Conservation (phyloP, 176 grass and related monocot genomes). For the Triticum turgidum region DNA sequence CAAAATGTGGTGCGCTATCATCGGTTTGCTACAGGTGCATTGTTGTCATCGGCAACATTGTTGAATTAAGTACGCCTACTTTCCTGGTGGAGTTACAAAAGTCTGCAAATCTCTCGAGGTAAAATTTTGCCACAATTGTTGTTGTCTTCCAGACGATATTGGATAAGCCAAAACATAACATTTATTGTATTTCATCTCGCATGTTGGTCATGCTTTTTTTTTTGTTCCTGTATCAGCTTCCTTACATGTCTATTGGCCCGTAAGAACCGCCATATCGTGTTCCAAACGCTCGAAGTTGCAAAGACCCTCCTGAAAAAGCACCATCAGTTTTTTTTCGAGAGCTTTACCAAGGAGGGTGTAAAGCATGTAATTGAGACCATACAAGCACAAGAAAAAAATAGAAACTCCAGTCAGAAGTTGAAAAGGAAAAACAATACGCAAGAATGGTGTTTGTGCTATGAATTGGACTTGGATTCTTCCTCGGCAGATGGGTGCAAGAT, state of each 20-base stretch:
- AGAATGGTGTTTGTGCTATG: conserved; percentile 48
- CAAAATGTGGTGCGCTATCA: conserved; percentile 43
- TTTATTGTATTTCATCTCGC: conserved; percentile 9
- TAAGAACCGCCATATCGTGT: conserved; percentile 51
- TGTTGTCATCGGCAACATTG: conserved; percentile 41
- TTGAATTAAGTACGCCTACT: conserved; percentile 43
- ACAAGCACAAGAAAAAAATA: conserved; percentile 20
- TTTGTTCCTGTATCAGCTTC: conserved; percentile 44
- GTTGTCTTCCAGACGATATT: not conserved
- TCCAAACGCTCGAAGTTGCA: conserved; percentile 44
- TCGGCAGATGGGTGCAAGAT: conserved; percentile 36
- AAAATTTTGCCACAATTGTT: not conserved
- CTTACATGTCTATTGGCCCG: conserved; percentile 44
- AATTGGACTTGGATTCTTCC: conserved; percentile 22
- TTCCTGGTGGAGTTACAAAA: conserved; percentile 51
- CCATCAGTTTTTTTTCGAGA: conserved; percentile 40
- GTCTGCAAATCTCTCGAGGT: conserved; percentile 63
- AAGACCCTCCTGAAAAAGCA: conserved; percentile 49
- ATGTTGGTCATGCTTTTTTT: conserved; percentile 13
- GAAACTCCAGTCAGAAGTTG: not conserved
- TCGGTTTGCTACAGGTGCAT: conserved; percentile 40
- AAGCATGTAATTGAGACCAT: conserved; percentile 46
- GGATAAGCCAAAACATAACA: not conserved
- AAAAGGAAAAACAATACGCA: conserved; percentile 20
- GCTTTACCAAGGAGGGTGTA: conserved; percentile 62